Evolutionary conservation across 2,329 filamentous ascomycete species (phyloP).

Genomic region (Fusarium sp.): DNA sequence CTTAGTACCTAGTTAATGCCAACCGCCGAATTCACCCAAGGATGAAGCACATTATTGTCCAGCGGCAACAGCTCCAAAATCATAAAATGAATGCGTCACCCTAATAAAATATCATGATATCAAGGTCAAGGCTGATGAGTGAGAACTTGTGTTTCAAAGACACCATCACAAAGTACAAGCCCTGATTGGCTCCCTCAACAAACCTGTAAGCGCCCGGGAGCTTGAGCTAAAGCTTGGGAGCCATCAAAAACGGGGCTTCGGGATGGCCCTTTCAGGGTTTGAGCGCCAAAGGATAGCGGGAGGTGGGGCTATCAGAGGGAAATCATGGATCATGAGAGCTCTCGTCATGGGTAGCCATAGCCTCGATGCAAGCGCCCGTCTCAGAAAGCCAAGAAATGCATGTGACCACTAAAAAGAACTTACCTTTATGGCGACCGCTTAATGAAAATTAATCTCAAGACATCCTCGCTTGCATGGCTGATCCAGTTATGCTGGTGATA

Average conservation of each 20-base stretch:
- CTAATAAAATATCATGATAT: constrained; percentile 15
- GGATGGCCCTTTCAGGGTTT: constrained; percentile 38
- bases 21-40: constrained; percentile 14
- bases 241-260: constrained; percentile 34
- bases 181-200: constrained; percentile 42
- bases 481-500: neutral
- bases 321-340: constrained; percentile 39
- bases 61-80: constrained; percentile 27
- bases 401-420: constrained; percentile 17
- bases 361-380: constrained; percentile 44
- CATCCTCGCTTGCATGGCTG: neutral
- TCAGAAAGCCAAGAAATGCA: constrained; percentile 40
- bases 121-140: constrained; percentile 16
- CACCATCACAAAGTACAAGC: constrained; percentile 7
- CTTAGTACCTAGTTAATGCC: neutral
- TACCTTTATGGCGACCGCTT: no score
- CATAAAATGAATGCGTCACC: constrained; percentile 18
- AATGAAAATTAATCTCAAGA: neutral
- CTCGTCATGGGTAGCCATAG: constrained; percentile 40
- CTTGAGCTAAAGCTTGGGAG: constrained; percentile 40
- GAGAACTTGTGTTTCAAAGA: constrained; percentile 17
- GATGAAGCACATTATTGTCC: neutral
- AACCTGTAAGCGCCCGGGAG: constrained; percentile 48
- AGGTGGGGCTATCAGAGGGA: constrained; percentile 29
- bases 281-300: constrained; percentile 30